A percentile compares a stretch with the other conserved stretches of the same genome.
Conservation (phyloP, 2,329 filamentous ascomycete genomes). For the Madurella mycetomatis region DNA sequence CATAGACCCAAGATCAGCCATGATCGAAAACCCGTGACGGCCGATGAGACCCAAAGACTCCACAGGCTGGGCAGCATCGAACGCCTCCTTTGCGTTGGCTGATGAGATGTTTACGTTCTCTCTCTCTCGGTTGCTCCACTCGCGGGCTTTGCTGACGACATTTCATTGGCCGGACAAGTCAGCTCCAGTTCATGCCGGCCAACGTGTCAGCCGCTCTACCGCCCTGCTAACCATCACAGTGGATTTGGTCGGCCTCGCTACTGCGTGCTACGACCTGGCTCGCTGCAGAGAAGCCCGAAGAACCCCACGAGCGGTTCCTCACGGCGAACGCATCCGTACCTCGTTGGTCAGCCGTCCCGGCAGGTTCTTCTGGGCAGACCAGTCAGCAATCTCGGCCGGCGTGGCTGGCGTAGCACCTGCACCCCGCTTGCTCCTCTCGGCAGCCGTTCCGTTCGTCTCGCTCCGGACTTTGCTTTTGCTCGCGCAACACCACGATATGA, state of each 20-base stretch:
- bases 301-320: constrained; percentile 7
- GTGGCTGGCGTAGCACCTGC: constrained; percentile 1
- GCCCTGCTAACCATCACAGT: constrained; percentile 4
- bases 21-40: constrained; percentile 7
- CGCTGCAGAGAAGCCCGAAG: constrained; percentile 20
- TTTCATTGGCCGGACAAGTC: constrained; percentile 6
- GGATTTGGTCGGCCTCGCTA: background rate
- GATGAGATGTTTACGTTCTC: constrained; percentile 7
- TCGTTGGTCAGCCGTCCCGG: constrained; percentile 7
- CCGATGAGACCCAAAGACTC: constrained; percentile 6
- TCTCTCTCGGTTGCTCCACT: constrained; percentile 5
- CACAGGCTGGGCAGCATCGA: background rate
- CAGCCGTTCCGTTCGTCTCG: constrained; percentile 5
- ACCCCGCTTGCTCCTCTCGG: background rate
- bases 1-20: constrained; percentile 16
- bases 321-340: background rate
- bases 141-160: background rate
- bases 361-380: background rate
- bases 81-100: background rate
- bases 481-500: background rate
- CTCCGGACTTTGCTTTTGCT: background rate
- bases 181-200: constrained; percentile 13
- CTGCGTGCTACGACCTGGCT: background rate
- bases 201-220: constrained; percentile 18
- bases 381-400: background rate